These are phyloP conservation scores for Physaria fendleri DNA, from an alignment of 345 rosid genomes.

Conservation along the genomic window DNA sequence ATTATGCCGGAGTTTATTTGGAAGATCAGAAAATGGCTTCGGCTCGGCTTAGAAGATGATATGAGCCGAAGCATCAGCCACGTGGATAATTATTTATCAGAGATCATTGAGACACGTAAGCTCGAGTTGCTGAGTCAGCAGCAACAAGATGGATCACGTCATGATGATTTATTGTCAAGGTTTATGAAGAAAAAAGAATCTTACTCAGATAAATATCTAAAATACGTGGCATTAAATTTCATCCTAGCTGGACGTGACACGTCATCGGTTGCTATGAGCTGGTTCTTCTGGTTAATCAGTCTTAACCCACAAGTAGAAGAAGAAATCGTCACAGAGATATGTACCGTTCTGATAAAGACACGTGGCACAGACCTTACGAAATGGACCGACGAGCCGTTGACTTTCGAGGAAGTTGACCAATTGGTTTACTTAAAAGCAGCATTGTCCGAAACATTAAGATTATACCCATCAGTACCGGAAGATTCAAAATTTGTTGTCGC, in stretches of 20 bases:
- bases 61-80: constrained; percentile 51
- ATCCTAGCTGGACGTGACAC: constrained; percentile 89
- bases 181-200: constrained; percentile 69
- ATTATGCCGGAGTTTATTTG: constrained; percentile 57
- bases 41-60: constrained; percentile 57
- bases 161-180: constrained; percentile 65
- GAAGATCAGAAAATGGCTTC: constrained; percentile 56
- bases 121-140: constrained; percentile 38
- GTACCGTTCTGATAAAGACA: constrained; percentile 47
- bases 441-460: constrained; percentile 59
- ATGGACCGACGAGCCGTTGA: constrained; percentile 50
- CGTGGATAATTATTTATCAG: constrained; percentile 49
- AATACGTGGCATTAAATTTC: constrained; percentile 63
- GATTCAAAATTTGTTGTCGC: constrained; percentile 59
- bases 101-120: constrained; percentile 56
- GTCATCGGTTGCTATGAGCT: constrained; percentile 65
- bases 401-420: constrained; percentile 57
- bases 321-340: constrained; percentile 51
- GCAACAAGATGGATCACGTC: constrained; percentile 34
- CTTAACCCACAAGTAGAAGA: constrained; percentile 52
- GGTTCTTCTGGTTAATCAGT: constrained; percentile 66
- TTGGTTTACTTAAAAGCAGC: constrained; percentile 66
- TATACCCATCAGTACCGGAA: constrained; percentile 73
- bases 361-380: constrained; percentile 39
- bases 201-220: constrained; percentile 54